A percentile compares a stretch with the other conserved stretches of the same genome.
Conservation (phyloP, 2,329 filamentous ascomycete species). For the Talaromyces verruculosus region DNA sequence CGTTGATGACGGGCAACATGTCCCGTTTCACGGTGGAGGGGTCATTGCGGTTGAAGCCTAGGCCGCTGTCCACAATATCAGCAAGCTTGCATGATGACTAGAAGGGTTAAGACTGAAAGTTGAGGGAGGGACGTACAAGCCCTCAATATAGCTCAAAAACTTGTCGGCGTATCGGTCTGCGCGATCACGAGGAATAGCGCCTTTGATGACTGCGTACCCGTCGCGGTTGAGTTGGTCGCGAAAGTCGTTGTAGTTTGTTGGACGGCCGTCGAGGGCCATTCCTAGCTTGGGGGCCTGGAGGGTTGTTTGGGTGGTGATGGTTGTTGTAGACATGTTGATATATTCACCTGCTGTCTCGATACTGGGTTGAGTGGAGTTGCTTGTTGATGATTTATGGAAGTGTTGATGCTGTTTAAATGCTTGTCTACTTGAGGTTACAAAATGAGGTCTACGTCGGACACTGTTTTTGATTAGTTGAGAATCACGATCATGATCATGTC, state of each 20-base stretch:
- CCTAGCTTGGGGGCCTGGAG: neutral
- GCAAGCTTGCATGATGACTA: neutral
- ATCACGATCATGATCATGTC: neutral
- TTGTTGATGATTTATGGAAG: neutral
- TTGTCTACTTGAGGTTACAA: too few relatives aligned
- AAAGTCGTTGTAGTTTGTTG: slow-evolving; percentile 37
- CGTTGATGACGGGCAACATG: slow-evolving; percentile 46
- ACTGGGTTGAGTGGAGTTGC: neutral
- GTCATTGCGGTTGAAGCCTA: neutral
- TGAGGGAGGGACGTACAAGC: neutral
- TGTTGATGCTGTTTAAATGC: neutral
- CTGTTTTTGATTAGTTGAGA: neutral
- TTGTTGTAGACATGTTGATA: neutral
- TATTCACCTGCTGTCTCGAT: neutral
- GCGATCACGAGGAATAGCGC: neutral
- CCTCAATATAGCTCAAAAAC: neutral
- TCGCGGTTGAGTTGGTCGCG: slow-evolving; percentile 44
- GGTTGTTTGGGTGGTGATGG: neutral
- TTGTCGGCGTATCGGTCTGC: neutral
- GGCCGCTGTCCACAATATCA: neutral
- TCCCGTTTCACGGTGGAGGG: slow-evolving; percentile 34
- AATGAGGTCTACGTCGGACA: neutral
- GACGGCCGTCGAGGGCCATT: neutral
- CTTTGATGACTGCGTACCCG: slow-evolving; percentile 1
- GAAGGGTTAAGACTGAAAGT: neutral